Conservation (phyloP, 805 yeast genomes). For the Teunomyces barrocoloradensis region DNA sequence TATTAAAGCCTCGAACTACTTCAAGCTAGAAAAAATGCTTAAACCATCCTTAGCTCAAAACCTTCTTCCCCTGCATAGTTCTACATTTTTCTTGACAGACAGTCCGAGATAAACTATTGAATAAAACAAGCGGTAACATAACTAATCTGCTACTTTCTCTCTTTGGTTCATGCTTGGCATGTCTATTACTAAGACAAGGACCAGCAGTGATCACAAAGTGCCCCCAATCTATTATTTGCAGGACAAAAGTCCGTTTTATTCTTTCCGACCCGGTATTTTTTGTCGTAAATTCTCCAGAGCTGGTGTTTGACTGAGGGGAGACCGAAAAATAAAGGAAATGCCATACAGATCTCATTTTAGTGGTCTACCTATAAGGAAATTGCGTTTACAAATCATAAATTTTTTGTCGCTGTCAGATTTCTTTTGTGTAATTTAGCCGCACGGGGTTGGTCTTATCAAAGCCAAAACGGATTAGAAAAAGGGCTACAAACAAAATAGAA, state of each 20-base stretch:
- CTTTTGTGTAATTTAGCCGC: too few relatives aligned
- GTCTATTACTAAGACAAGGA: background rate
- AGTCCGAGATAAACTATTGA: background rate
- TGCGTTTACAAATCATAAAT: too few relatives aligned
- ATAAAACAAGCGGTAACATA: background rate
- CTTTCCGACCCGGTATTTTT: background rate
- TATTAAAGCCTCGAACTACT: background rate
- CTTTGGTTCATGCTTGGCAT: background rate
- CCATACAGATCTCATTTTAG: too few relatives aligned
- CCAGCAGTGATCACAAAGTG: background rate
- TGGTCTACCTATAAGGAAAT: too few relatives aligned
- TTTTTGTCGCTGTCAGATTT: too few relatives aligned
- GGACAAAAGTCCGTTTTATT: background rate
- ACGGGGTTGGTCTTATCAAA: too few relatives aligned
- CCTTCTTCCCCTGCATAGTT: background rate
- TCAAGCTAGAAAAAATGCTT: background rate
- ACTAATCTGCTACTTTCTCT: background rate
- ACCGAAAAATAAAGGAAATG: too few relatives aligned
- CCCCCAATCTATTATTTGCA: background rate
- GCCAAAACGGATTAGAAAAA: too few relatives aligned
- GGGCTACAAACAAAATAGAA: too few relatives aligned
- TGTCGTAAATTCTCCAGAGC: too few relatives aligned
- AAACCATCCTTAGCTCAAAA: background rate
- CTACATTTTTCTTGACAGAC: background rate
- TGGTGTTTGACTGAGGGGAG: too few relatives aligned